Base-by-base conservation (phyloP, 2,329 filamentous ascomycete genomes). In the Microascus cirrosus region DNA sequence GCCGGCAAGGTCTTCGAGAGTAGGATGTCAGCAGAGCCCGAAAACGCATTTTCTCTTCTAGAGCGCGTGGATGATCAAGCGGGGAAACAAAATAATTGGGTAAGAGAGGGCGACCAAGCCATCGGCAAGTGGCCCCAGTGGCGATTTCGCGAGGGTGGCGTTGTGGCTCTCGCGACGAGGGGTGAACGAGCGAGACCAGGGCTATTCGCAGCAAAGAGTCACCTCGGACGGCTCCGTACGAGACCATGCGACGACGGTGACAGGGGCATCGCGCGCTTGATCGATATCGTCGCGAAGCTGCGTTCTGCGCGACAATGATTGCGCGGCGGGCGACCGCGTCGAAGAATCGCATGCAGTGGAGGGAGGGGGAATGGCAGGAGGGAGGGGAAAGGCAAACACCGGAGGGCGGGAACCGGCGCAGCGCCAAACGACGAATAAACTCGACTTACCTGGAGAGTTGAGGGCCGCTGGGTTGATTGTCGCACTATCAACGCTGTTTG, bases 391-490 rank as follows among this genome's bases (percentile, higher is more conserved):
- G 59, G 55, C 60, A 62, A 53, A 57, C 50, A 53, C 58, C 51
- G 60, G 57, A 11, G 18, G 35, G 32, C 8, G 42, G 57, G 28
- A 34, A 57, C 28, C 28, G 48, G n/a, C 32, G 35, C 42, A 51
- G 53, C 36, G 35, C 28, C 48, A 24, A 35, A 39, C 34, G 24
- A 45, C 28, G 56, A 42, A 57, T 36, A 22, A 50, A 50, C n/a
- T 24, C 45, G 54, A 79, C 76, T 73, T 85, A 93, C 88, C 84
- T 77, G 85, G 77, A 70, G 85, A 86, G 76, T 87, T 85, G 77
- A 95, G 81, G 63, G 87, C 89, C 68, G 89, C 89, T 71, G 90
- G 90, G 79, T 95, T 90, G 79, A 95, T 94, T 70, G 90, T 95
- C 71, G 87, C 89, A 78, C 87, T 87, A 71, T 89, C 87, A 81